These are phyloP conservation scores for Boletus mariae DNA, from an alignment of 1,284 basidiomycete species.

Conservation along the genomic window DNA sequence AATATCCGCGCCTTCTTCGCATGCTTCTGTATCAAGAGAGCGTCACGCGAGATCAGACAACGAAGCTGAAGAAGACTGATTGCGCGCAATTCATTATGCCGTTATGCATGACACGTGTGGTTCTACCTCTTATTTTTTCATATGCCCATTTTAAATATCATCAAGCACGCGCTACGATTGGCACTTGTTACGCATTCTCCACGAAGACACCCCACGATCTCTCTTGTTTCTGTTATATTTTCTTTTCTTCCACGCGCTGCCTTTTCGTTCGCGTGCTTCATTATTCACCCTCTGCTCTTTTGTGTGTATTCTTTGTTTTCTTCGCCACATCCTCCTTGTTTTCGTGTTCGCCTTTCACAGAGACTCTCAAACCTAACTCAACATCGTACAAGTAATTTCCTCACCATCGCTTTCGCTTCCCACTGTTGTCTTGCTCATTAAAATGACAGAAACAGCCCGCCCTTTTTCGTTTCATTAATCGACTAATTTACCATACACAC, in stretches of 20 bases:
- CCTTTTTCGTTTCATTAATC: background rate
- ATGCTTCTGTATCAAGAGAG: constrained; percentile 11
- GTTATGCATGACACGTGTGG: constrained; percentile 8
- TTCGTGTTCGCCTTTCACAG: background rate
- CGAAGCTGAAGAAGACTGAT: constrained; percentile 17
- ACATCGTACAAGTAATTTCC: constrained; percentile 22
- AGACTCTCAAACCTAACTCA: background rate
- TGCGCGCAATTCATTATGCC: constrained; percentile 11
- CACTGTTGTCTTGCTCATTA: constrained; percentile 23
- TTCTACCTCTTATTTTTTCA: background rate
- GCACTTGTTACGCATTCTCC: constrained; percentile 16
- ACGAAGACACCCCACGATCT: constrained; percentile 28
- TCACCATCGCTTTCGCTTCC: constrained; percentile 13
- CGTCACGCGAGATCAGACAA: constrained; percentile 21
- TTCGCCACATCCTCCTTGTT: background rate
- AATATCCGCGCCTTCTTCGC: constrained; percentile 11
- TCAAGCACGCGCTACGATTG: constrained; percentile 17
- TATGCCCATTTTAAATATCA: background rate
- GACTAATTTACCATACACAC: background rate
- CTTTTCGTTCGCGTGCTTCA: constrained; percentile 3
- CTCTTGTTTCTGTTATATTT: background rate
- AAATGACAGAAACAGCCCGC: background rate
- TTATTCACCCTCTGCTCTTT: background rate
- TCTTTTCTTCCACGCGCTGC: background rate
- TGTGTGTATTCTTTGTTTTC: background rate